Evolutionary conservation across 495 filamentous ascomycete species (phyloP).

Genomic region (Xylaria sp.): DNA sequence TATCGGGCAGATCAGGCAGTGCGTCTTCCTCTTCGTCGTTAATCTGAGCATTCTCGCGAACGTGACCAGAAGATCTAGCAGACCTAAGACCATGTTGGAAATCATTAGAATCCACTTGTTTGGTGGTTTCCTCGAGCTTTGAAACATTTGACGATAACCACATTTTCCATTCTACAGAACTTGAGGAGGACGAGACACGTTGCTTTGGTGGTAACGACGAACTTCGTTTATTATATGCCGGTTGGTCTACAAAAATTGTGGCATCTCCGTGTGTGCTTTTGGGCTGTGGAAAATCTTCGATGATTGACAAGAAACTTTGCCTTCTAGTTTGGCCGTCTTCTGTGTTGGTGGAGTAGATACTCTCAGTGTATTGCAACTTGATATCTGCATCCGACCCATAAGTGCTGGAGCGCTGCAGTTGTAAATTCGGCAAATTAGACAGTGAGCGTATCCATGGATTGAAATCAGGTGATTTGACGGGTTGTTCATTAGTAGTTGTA

Average conservation of each 20-base stretch:
- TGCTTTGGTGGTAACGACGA: conserved; percentile 37
- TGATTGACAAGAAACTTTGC: conserved; percentile 13
- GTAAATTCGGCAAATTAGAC: conserved; percentile 37
- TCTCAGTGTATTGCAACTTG: conserved; percentile 47
- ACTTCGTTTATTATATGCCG: conserved; percentile 34
- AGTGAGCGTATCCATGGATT: conserved; percentile 57
- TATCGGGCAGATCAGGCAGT: neutral
- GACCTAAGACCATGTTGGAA: conserved; percentile 48
- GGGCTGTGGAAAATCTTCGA: conserved; percentile 25
- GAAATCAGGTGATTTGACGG: conserved; percentile 45
- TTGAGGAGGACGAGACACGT: conserved; percentile 48
- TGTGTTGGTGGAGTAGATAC: conserved; percentile 50
- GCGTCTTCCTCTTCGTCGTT: conserved; percentile 48
- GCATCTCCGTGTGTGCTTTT: conserved; percentile 34
- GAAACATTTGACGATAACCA: conserved; percentile 60
- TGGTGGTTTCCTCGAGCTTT: conserved; percentile 51
- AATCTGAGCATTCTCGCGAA: conserved; percentile 68
- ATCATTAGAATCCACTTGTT: conserved; percentile 33
- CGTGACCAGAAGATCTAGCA: conserved; percentile 53
- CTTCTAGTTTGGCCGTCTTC: conserved; percentile 21
- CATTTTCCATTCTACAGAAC: conserved; percentile 61
- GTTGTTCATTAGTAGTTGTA: conserved; percentile 37
- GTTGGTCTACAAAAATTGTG: conserved; percentile 39
- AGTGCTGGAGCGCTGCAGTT: conserved; percentile 37
- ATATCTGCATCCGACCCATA: conserved; percentile 43